These are phyloP conservation scores for Ceratobasidium papillatum DNA, from an alignment of 1,284 basidiomycete species.

Conservation along the genomic window DNA sequence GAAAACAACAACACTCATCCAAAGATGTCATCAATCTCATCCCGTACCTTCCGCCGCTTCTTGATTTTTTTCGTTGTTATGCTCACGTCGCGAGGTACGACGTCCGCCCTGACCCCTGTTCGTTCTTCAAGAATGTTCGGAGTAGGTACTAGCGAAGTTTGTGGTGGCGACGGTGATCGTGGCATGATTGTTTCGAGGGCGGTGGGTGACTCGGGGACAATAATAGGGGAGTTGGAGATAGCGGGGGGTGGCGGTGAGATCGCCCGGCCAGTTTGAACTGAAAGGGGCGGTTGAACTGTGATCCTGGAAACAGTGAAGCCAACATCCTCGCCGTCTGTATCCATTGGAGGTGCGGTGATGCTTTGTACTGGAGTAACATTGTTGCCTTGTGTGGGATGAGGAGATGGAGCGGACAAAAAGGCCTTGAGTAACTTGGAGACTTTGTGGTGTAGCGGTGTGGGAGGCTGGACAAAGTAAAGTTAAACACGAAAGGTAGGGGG, in stretches of 20 bases:
- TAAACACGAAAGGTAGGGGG: neutral
- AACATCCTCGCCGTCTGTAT: slow-evolving; percentile 12
- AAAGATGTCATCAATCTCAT: slow-evolving; percentile 77
- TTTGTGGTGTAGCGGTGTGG: slow-evolving; percentile 4
- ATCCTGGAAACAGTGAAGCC: slow-evolving; percentile 9
- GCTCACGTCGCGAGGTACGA: slow-evolving; percentile 25
- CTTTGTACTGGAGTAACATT: neutral
- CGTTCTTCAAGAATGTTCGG: slow-evolving; percentile 3
- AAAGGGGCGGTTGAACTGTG: neutral
- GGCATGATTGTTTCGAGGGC: slow-evolving; percentile 22
- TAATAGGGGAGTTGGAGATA: neutral
- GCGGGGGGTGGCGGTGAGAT: neutral
- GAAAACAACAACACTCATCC: slow-evolving; percentile 47
- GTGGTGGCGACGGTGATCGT: slow-evolving; percentile 25
- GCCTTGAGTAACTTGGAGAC: neutral
- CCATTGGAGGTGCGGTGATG: neutral
- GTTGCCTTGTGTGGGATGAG: neutral
- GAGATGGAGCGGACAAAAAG: neutral
- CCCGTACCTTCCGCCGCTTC: slow-evolving; percentile 54
- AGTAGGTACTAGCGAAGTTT: neutral
- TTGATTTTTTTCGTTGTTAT: slow-evolving; percentile 47
- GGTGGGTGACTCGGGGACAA: neutral
- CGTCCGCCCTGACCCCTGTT: neutral
- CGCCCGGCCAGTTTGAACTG: slow-evolving; percentile 30
- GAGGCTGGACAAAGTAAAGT: slow-evolving; percentile 20